These are phyloP conservation scores for Aureobasidium musti DNA, from an alignment of 2,329 filamentous ascomycete genomes.

Conservation along the genomic window DNA sequence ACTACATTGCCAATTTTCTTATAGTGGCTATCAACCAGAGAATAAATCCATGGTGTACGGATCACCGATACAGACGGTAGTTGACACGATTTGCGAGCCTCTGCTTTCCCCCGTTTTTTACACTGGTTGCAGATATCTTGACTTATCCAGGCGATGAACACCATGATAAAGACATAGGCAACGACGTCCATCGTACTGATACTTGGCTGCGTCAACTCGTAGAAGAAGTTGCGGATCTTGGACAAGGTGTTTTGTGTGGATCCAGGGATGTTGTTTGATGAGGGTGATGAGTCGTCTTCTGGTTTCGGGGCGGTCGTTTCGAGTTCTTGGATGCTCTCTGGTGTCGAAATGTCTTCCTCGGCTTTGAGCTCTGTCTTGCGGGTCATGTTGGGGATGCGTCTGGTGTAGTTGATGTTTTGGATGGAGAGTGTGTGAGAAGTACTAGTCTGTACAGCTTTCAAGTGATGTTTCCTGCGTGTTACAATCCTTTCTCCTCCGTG, in stretches of 20 bases:
- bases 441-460: too few relatives aligned
- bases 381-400: neutral
- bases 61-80: too few relatives aligned
- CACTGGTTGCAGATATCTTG: neutral
- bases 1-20: too few relatives aligned
- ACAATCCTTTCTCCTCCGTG: neutral
- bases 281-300: neutral
- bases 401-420: neutral
- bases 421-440: neutral
- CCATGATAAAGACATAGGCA: neutral
- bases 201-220: neutral
- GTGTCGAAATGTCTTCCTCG: neutral
- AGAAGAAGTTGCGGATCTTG: neutral
- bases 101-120: neutral
- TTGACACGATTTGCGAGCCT: neutral
- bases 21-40: too few relatives aligned
- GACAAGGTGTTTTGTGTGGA: neutral
- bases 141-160: neutral
- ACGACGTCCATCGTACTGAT: neutral
- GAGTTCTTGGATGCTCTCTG: neutral
- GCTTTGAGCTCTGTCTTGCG: neutral
- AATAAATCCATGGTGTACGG: too few relatives aligned
- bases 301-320: neutral
- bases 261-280: neutral
- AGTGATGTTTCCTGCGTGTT: neutral